Conservation (phyloP, 2,329 filamentous ascomycete genomes). For the Leptographium lundbergii region DNA sequence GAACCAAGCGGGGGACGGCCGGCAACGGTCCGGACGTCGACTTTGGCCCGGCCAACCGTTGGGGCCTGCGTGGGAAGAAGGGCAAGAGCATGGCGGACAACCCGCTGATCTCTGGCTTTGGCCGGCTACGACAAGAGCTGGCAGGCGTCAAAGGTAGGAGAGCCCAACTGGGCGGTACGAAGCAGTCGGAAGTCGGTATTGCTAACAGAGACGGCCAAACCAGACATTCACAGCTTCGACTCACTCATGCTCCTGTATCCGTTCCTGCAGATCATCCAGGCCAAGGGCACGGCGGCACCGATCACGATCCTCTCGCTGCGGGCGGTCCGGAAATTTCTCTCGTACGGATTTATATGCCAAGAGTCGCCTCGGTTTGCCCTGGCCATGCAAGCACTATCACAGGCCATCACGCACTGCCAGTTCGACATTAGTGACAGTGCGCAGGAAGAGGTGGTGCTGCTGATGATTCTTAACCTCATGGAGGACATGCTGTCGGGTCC, state of each 20-base stretch:
- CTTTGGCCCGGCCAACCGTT: constrained; percentile 60
- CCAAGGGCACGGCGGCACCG: constrained; percentile 87
- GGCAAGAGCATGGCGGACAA: constrained; percentile 97
- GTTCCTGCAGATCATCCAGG: constrained; percentile 92
- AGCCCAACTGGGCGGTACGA: too few species aligned
- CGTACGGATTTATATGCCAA: constrained; percentile 80
- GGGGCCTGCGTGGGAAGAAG: constrained; percentile 89
- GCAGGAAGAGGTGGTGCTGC: constrained; percentile 86
- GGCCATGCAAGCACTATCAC: constrained; percentile 88
- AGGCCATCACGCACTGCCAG: constrained; percentile 91
- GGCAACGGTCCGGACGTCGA: constrained; percentile 21
- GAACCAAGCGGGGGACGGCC: neutral
- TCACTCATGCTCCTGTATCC: constrained; percentile 80
- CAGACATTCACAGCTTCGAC: constrained; percentile 81
- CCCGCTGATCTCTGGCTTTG: constrained; percentile 89
- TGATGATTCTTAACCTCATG: constrained; percentile 94
- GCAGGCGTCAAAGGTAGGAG: constrained; percentile 64
- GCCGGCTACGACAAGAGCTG: constrained; percentile 75
- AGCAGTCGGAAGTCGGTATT: neutral
- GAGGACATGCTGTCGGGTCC: constrained; percentile 95
- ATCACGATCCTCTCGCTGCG: constrained; percentile 92
- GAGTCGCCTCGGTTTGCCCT: constrained; percentile 77
- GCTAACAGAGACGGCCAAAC: constrained; percentile 8
- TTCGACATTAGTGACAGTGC: constrained; percentile 94
- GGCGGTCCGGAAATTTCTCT: constrained; percentile 90